Conservation (phyloP, 129 eudicot genomes). For the Helianthus annuus region DNA sequence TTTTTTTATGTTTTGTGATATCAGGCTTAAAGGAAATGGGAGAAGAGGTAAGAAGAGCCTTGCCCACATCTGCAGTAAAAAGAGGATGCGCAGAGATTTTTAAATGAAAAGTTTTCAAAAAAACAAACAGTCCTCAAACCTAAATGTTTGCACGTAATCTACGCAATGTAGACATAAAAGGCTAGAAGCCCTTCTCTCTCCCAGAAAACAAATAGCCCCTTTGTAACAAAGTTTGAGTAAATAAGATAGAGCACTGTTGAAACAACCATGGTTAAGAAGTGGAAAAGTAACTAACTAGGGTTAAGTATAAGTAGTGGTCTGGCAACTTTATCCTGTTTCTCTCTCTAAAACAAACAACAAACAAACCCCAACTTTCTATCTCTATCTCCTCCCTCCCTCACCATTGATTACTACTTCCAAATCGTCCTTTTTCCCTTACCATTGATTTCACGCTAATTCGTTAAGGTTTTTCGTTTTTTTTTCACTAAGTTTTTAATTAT, state of each 20-base stretch:
- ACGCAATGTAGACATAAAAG: too few species aligned
- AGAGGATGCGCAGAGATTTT: too few species aligned
- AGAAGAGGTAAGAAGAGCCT: too few species aligned
- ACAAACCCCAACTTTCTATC: conserved; percentile 10
- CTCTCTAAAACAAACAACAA: conserved; percentile 31
- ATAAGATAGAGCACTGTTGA: background rate
- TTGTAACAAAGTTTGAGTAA: too few species aligned
- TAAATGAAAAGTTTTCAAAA: too few species aligned
- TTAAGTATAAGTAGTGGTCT: conserved; percentile 17
- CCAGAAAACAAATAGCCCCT: too few species aligned
- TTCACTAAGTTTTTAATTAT: background rate
- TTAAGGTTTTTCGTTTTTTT: background rate
- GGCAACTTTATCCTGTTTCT: conserved; percentile 47
- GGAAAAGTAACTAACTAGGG: conserved; percentile 18
- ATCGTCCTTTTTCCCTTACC: background rate
- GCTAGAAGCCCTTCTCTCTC: too few species aligned
- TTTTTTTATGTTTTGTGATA: too few species aligned
- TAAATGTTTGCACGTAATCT: too few species aligned
- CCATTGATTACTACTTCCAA: conserved; percentile 6
- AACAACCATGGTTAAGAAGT: conserved; percentile 25
- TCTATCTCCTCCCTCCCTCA: conserved; percentile 17
- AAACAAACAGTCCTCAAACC: too few species aligned
- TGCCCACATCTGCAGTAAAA: too few species aligned
- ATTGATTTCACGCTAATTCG: conserved; percentile 7
- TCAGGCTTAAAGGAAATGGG: too few species aligned